A percentile compares a stretch with the other conserved stretches of the same genome.
These are phyloP conservation scores for Orychophragmus violaceus DNA, from an alignment of 345 rosid species.

Conservation along the genomic window DNA sequence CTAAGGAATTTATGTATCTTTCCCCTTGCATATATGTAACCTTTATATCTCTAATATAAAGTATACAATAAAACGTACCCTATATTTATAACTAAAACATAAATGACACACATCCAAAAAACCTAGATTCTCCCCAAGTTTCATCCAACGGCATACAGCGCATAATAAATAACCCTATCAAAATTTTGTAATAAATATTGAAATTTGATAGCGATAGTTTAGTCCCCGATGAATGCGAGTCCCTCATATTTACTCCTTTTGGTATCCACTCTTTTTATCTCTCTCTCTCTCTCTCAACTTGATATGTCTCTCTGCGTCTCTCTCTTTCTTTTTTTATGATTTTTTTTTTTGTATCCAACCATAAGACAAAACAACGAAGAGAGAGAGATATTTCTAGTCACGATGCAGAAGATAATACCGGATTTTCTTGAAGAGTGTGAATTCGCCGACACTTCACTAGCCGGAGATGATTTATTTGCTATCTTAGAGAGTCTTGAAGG, in stretches of 20 bases:
- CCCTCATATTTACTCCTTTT: constrained; percentile 40
- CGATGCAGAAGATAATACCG: constrained; percentile 43
- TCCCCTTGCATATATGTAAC: constrained; percentile 15
- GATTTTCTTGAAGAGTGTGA: constrained; percentile 49
- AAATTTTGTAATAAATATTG: constrained; percentile 10
- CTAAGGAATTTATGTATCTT: constrained; percentile 18
- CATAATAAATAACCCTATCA: constrained; percentile 25
- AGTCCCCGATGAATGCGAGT: constrained; percentile 43
- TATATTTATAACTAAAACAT: constrained; percentile 8
- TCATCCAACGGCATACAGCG: constrained; percentile 32
- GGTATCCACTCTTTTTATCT: constrained; percentile 5
- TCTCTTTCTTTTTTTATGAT: constrained; percentile 9
- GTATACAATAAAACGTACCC: not conserved
- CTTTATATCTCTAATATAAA: constrained; percentile 5
- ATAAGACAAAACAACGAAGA: constrained; percentile 5
- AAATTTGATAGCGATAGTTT: constrained; percentile 60
- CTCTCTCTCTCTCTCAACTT: constrained; percentile 10
- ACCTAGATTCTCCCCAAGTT: constrained; percentile 29
- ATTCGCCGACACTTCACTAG: constrained; percentile 43
- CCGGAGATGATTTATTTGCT: constrained; percentile 68
- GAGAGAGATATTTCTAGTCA: constrained; percentile 1
- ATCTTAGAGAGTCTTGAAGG: constrained; percentile 71
- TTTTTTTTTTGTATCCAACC: not conserved
- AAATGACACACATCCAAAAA: constrained; percentile 11
- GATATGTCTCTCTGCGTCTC: constrained; percentile 4